Percentiles rank a stretch among this genome's conserved stretches.
Evolutionary conservation across 2,329 filamentous ascomycete species (phyloP).

Genomic region (Sporothrix protearum): DNA sequence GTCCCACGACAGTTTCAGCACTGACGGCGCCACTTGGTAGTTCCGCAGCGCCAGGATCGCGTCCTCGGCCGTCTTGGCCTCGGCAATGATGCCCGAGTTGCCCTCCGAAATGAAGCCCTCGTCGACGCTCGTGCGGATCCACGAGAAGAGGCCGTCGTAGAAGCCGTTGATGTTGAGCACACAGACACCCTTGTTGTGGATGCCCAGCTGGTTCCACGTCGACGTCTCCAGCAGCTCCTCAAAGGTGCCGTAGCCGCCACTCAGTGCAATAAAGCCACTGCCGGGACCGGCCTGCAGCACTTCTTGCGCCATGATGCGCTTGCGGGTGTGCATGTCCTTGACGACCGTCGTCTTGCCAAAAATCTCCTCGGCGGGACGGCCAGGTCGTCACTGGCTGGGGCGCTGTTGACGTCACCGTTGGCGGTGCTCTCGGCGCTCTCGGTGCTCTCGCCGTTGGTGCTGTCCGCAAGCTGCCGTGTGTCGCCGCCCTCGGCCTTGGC

Average conservation of each 20-base stretch:
- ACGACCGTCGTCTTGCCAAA: slow-evolving; percentile 88
- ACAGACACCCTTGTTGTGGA: slow-evolving; percentile 75
- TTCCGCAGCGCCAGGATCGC: slow-evolving; percentile 66
- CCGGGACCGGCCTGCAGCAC: slow-evolving; percentile 78
- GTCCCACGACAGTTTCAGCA: slow-evolving; percentile 80
- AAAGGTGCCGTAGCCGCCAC: slow-evolving; percentile 88
- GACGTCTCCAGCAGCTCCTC: slow-evolving; percentile 91
- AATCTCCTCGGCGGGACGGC: slow-evolving; percentile 58
- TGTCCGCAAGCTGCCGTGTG: slow-evolving; percentile 16
- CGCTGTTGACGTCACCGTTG: not conserved
- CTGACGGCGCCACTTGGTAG: slow-evolving; percentile 71
- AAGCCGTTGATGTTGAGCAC: slow-evolving; percentile 86
- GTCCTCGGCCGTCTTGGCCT: slow-evolving; percentile 67
- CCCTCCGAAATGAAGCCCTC: slow-evolving; percentile 71
- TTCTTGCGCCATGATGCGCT: slow-evolving; percentile 87
- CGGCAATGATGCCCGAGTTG: slow-evolving; percentile 73
- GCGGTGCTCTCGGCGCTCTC: not conserved
- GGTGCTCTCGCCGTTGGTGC: not conserved
- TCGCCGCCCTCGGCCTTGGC: slow-evolving; percentile 10
- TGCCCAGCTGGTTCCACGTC: slow-evolving; percentile 96
- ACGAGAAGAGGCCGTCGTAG: slow-evolving; percentile 80
- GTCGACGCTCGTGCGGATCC: slow-evolving; percentile 72
- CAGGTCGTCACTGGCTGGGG: slow-evolving; percentile 34
- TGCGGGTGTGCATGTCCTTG: slow-evolving; percentile 92
- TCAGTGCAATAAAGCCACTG: slow-evolving; percentile 82